Evolutionary conservation across 441 rosid genomes (phyloP).

Genomic region (Populus hybrid): DNA sequence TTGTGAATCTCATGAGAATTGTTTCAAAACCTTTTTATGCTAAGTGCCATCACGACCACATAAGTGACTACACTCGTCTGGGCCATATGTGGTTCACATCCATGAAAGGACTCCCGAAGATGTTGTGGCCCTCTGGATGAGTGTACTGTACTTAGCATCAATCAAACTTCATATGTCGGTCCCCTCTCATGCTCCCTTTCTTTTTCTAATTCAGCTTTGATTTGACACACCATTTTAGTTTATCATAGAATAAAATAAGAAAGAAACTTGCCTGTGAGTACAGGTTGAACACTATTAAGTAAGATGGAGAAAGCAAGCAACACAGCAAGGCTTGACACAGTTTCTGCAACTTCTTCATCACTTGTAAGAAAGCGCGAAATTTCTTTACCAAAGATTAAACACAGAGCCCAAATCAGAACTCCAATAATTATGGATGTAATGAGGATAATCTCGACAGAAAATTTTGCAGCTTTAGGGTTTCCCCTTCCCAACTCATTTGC

Average conservation of each 20-base stretch:
- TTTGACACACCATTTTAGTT: no score
- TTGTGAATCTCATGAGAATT: no score
- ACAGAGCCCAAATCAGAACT: slow-evolving; percentile 33
- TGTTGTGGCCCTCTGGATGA: no score
- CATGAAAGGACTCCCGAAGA: no score
- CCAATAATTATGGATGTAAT: slow-evolving; percentile 40
- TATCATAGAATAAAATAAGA: neutral
- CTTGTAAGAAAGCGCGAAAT: slow-evolving; percentile 44
- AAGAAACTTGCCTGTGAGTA: slow-evolving; percentile 41
- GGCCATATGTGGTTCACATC: no score
- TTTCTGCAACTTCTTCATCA: slow-evolving; percentile 35
- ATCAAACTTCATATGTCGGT: no score
- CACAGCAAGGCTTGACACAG: slow-evolving; percentile 44
- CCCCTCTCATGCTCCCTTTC: no score
- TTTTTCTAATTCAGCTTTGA: no score
- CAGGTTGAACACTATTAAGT: slow-evolving; percentile 57
- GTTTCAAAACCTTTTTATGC: no score
- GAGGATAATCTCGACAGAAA: slow-evolving; percentile 48
- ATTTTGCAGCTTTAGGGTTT: slow-evolving; percentile 45
- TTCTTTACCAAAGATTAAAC: slow-evolving; percentile 38
- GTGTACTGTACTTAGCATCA: no score
- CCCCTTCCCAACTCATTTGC: slow-evolving; percentile 78
- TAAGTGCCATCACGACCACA: no score
- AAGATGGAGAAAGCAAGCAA: slow-evolving; percentile 58
- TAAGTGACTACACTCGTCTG: no score